Conservation (phyloP, 2,329 filamentous ascomycete species). For the Trichoderma breve region DNA sequence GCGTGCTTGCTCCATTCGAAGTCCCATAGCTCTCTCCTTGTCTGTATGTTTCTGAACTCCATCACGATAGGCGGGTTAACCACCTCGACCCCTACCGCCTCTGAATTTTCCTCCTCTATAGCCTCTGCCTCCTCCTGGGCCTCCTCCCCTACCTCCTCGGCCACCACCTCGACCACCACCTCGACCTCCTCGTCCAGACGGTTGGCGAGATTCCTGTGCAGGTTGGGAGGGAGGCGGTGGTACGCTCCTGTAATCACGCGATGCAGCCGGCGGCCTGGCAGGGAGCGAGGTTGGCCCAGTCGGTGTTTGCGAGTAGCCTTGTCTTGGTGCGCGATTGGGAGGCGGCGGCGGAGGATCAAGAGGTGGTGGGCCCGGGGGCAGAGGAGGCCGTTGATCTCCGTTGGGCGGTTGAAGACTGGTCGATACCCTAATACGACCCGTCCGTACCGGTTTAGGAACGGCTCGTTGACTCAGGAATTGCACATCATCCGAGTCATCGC, state of each 20-base stretch:
- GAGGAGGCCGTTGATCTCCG: conserved; percentile 34
- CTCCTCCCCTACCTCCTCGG: conserved; percentile 21
- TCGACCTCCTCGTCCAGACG: conserved; percentile 8
- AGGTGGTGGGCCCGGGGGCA: conserved; percentile 41
- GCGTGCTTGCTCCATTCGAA: conserved; percentile 14
- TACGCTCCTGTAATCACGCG: conserved; percentile 30
- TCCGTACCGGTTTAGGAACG: conserved; percentile 29
- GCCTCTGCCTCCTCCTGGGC: not conserved
- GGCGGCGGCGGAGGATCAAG: conserved; percentile 27
- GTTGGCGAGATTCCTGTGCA: not conserved
- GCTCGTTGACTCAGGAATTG: conserved; percentile 41
- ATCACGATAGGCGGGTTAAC: not conserved
- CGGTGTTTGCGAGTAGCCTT: conserved; percentile 22
- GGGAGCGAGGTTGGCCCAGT: conserved; percentile 30
- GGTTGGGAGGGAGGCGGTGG: conserved; percentile 29
- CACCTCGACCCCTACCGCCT: not conserved
- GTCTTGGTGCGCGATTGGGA: conserved; percentile 24
- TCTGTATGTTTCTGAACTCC: not conserved
- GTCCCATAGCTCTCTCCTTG: not conserved
- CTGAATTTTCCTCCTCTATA: conserved; percentile 5
- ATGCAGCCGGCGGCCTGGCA: conserved; percentile 30
- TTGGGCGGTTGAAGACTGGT: conserved; percentile 42
- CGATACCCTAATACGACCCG: conserved; percentile 40
- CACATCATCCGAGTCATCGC: conserved; percentile 47
- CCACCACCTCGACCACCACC: conserved; percentile 29